Base-by-base conservation (phyloP, 1,139 yeast genomes). In the Scheffersomyces quercinus region DNA sequence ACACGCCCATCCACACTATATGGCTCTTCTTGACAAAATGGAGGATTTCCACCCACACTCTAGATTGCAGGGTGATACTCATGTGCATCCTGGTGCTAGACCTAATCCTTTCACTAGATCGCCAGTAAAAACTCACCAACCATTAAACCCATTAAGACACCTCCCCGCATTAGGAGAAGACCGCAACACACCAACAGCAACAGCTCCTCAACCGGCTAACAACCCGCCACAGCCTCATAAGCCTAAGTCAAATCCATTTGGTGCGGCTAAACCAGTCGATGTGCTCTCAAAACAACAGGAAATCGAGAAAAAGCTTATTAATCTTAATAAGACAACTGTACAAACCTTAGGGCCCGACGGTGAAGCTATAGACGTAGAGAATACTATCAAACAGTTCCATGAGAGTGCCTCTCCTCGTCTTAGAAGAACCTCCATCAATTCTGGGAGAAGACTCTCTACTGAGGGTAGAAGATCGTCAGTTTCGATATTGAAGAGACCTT, bases 291-390 rank as follows among this genome's bases (percentile, higher is more conserved):
- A 67, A 43, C 71, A 65, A 52, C 68, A 67, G 34, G 78, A 73
- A 51, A 67, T 73, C 32, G 77, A 73, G 34, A 67, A 68, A 48
- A 67, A 76, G 53, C 62, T 84, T 47, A 66, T 74, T 6, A 67
- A 70, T 40, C 63, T 82, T 36, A 83, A 83, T 54, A 75, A 77
- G 35, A 82, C 86, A 0, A 83, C 88, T 0, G 73, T 79, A 40
- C 76, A 75, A 55, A 80, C 83, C 2, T 51, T 77, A 32, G 81
- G 77, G 0, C 60, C 65, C 13, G 60, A 56, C 12, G 59, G 52
- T 12, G 52, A 48, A 20, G 36, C 44, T 7, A 45, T 48, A 4
- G 56, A 56, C 39, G 50, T 51, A n/a, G 57, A 58, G 40, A 44
- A 47, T 10, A 49, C 52, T 2, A 36, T 41, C 46, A 40, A 50